phyloP scores from a whole-genome alignment of 2,329 filamentous ascomycete species.

The Cryphonectria naterciae region DNA sequence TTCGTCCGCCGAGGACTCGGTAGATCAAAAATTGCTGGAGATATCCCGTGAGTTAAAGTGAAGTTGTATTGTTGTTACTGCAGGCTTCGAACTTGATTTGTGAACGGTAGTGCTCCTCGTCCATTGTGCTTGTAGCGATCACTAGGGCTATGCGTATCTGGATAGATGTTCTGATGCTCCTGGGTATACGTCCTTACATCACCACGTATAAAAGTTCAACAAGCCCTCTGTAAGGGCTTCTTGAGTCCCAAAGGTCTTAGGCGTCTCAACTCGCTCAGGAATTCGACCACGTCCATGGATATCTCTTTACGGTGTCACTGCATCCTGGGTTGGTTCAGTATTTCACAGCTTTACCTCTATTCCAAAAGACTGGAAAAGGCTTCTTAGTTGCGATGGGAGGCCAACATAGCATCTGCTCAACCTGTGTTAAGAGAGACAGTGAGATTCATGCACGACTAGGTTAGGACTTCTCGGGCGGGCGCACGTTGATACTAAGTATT shows the following conservation, averaged over 20 bases:
- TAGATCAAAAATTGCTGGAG: conserved; percentile 27
- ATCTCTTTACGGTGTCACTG: neutral
- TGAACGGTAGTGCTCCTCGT: neutral
- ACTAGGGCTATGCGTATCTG: neutral
- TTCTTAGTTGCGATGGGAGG: neutral
- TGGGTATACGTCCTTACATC: neutral
- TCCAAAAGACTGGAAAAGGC: neutral
- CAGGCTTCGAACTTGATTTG: neutral
- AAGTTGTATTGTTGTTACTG: neutral
- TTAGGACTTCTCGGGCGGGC: neutral
- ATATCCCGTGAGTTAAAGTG: conserved; percentile 24
- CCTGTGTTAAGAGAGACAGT: neutral
- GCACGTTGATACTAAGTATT: neutral
- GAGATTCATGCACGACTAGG: neutral
- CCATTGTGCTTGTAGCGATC: neutral
- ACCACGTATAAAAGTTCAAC: neutral
- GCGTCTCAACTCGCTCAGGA: neutral
- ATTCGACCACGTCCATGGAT: neutral
- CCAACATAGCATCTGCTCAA: neutral
- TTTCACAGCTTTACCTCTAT: neutral
- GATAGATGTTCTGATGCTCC: neutral
- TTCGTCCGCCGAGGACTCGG: conserved; percentile 28
- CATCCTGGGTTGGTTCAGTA: neutral
- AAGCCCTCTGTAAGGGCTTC: neutral
- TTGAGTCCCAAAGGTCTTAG: neutral